phyloP scores from a whole-genome alignment of 2,329 filamentous ascomycete species.

The Chaetomium sp. region DNA sequence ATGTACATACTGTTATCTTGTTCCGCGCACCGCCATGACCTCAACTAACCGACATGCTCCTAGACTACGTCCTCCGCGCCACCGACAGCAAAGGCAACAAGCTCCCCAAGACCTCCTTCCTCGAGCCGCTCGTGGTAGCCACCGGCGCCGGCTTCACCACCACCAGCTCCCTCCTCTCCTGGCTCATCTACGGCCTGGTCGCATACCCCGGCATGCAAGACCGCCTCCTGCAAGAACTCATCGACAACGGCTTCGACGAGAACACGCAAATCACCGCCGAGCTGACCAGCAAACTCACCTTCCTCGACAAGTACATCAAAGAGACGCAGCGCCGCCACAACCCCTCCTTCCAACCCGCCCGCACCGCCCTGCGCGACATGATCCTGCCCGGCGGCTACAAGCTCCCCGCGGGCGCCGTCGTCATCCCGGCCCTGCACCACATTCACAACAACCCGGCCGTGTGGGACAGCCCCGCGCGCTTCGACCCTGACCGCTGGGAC shows the following conservation, averaged over 20 bases:
- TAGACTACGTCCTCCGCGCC: slow-evolving; percentile 24
- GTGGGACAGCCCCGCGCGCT: slow-evolving; percentile 61
- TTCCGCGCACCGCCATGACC: not conserved
- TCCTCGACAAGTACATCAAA: slow-evolving; percentile 61
- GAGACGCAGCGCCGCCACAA: slow-evolving; percentile 63
- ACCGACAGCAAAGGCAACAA: slow-evolving; percentile 23
- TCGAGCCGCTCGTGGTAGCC: slow-evolving; percentile 22
- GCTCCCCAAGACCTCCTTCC: slow-evolving; percentile 8
- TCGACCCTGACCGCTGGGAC: slow-evolving; percentile 64
- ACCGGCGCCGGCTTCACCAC: slow-evolving; percentile 30
- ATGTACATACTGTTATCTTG: slow-evolving; percentile 38
- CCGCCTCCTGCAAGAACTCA: slow-evolving; percentile 23
- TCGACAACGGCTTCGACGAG: slow-evolving; percentile 36
- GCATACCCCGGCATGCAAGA: slow-evolving; percentile 27
- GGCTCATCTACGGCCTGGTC: slow-evolving; percentile 28
- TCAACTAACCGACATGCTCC: slow-evolving; percentile 24
- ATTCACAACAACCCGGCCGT: slow-evolving; percentile 56
- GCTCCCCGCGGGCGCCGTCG: slow-evolving; percentile 53
- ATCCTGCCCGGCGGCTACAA: slow-evolving; percentile 62
- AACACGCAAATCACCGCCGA: slow-evolving; percentile 51
- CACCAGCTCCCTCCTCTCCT: slow-evolving; percentile 25
- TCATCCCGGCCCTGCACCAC: slow-evolving; percentile 56
- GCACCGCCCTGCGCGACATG: slow-evolving; percentile 58
- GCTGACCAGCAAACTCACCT: slow-evolving; percentile 50
- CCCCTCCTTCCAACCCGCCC: slow-evolving; percentile 62